These are phyloP conservation scores for Hypoxylon sp. DNA, from an alignment of 2,329 filamentous ascomycete genomes.

Conservation along the genomic window DNA sequence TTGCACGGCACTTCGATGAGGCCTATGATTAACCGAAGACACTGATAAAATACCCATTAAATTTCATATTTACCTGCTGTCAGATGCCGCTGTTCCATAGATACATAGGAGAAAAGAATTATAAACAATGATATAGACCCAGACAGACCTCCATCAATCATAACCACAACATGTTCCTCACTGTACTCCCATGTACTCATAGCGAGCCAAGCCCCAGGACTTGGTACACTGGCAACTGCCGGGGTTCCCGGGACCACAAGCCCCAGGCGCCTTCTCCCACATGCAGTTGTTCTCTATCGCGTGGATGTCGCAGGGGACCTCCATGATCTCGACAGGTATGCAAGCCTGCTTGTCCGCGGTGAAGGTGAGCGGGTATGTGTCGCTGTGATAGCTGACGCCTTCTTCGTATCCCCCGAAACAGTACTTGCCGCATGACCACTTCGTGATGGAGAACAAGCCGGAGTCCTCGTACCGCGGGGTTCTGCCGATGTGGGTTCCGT, in stretches of 20 bases:
- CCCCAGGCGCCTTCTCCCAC: conserved; percentile 20
- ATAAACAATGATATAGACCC: not conserved
- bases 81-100: too few relatives aligned
- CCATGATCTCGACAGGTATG: conserved; percentile 19
- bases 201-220: not conserved
- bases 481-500: conserved; percentile 16
- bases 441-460: conserved; percentile 20
- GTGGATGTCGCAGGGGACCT: conserved; percentile 23
- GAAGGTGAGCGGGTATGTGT: conserved; percentile 15
- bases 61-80: too few relatives aligned
- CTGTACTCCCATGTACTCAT: conserved; percentile 4
- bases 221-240: conserved; percentile 17
- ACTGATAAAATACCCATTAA: too few relatives aligned
- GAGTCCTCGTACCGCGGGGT: conserved; percentile 14
- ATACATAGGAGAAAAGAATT: not conserved
- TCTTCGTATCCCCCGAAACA: conserved; percentile 19
- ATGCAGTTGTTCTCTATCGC: conserved; percentile 21
- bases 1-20: too few relatives aligned
- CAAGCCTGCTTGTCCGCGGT: conserved; percentile 20
- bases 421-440: conserved; percentile 24
- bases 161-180: not conserved
- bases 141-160: not conserved
- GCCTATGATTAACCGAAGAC: too few relatives aligned
- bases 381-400: conserved; percentile 18
- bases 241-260: conserved; percentile 12